These are phyloP conservation scores for Chrysochromulina parva DNA, from an alignment of 78 protist species.

Conservation along the genomic window DNA sequence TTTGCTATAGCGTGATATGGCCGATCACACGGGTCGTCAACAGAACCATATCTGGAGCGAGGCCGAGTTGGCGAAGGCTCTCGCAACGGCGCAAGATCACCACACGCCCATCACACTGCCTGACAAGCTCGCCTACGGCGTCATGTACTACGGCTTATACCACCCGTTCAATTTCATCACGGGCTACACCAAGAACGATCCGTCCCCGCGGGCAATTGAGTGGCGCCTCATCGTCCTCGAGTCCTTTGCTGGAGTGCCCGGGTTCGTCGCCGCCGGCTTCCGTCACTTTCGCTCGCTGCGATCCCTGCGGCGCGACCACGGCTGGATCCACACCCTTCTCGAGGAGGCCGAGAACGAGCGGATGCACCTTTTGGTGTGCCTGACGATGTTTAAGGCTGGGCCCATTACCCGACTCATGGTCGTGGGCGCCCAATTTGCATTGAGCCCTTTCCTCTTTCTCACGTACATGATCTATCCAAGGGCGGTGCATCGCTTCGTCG, in stretches of 20 bases:
- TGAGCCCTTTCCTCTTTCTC: background rate
- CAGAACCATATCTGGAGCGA: slow-evolving; percentile 37
- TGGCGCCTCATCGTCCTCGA: slow-evolving; percentile 62
- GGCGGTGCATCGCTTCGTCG: slow-evolving; percentile 64
- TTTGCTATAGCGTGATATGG: background rate
- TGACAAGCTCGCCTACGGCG: background rate
- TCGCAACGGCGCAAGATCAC: background rate
- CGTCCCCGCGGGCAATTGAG: background rate
- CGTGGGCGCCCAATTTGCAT: background rate
- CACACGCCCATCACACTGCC: background rate
- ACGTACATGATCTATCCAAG: background rate
- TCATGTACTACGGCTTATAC: background rate
- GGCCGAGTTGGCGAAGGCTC: background rate
- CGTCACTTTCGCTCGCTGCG: slow-evolving; percentile 83
- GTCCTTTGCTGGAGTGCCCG: slow-evolving; percentile 82
- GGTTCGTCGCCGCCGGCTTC: slow-evolving; percentile 74
- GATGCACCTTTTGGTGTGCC: slow-evolving; percentile 83
- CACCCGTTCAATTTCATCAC: background rate
- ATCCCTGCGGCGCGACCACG: slow-evolving; percentile 70
- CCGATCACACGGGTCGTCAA: background rate
- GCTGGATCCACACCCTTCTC: slow-evolving; percentile 61
- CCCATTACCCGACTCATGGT: background rate
- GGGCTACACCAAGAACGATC: background rate
- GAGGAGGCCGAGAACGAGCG: slow-evolving; percentile 85
- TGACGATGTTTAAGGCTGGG: slow-evolving; percentile 13